Evolutionary conservation across 192 early-diverging fungal species (phyloP).

Genomic region (Backusella circina): DNA sequence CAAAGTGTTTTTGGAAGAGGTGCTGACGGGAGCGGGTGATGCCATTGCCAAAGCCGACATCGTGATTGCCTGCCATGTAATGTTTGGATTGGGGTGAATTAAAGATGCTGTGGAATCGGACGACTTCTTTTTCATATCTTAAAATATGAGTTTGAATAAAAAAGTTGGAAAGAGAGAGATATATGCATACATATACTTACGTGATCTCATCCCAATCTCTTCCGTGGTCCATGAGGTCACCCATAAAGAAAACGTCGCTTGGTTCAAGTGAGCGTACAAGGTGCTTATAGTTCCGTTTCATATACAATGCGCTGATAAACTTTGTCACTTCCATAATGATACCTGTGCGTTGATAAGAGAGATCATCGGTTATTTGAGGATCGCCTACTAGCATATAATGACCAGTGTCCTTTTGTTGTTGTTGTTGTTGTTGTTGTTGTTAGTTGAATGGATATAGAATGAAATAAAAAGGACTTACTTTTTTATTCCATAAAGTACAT

Average conservation of each 20-base stretch:
- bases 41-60: constrained; percentile 78
- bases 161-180: too few relatives aligned
- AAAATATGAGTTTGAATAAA: background rate
- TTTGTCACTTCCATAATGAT: constrained; percentile 57
- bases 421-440: background rate
- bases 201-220: constrained; percentile 53
- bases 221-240: constrained; percentile 85
- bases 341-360: constrained; percentile 77
- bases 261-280: constrained; percentile 52
- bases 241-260: constrained; percentile 67
- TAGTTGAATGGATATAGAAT: background rate
- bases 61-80: constrained; percentile 89
- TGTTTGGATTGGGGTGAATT: constrained; percentile 24
- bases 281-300: constrained; percentile 72
- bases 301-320: constrained; percentile 84
- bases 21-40: constrained; percentile 37
- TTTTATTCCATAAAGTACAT: constrained; percentile 3
- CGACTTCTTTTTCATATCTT: constrained; percentile 39
- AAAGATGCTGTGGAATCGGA: constrained; percentile 38
- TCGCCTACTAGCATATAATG: constrained; percentile 77
- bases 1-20: constrained; percentile 50
- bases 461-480: background rate
- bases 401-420: background rate
- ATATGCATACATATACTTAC: too few relatives aligned
- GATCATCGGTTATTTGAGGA: constrained; percentile 90